Percentiles rank a stretch among this genome's conserved stretches.
Conservation (phyloP, 176 grass and related monocot genomes). For the Aegilops bicornis region DNA sequence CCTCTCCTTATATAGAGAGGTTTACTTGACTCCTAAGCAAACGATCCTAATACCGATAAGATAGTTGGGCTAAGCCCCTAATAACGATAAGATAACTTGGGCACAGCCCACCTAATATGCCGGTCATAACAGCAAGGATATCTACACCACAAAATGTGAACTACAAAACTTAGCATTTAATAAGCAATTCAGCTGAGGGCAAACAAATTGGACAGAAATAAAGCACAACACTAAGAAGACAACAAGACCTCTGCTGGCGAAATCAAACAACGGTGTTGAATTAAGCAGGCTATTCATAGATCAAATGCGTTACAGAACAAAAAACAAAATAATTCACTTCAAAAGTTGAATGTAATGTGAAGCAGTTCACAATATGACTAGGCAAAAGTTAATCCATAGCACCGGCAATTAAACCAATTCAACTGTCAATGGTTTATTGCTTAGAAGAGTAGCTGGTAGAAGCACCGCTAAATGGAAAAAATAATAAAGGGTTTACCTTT, state of each 20-base stretch:
- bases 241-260: neutral
- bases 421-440: slow-evolving; percentile 7
- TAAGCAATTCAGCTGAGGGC: slow-evolving; percentile 3
- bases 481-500: slow-evolving; percentile 53
- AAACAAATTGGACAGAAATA: neutral
- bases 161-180: neutral
- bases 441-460: neutral
- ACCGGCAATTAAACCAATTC: neutral
- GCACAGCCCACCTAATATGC: no score
- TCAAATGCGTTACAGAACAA: neutral
- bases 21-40: no score
- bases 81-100: no score
- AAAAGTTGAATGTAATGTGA: neutral
- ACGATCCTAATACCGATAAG: no score
- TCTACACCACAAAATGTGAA: slow-evolving; percentile 2
- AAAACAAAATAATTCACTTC: neutral
- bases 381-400: neutral
- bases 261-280: slow-evolving; percentile 12
- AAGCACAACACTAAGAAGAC: neutral
- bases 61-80: no score
- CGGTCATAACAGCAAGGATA: neutral
- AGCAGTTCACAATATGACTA: slow-evolving; percentile 2
- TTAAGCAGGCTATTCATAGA: neutral
- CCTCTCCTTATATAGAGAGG: no score
- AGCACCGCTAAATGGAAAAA: neutral